Evolutionary conservation across 371 early-diverging fungal genomes (phyloP).

Genomic region (Synchytrium microbalum): DNA sequence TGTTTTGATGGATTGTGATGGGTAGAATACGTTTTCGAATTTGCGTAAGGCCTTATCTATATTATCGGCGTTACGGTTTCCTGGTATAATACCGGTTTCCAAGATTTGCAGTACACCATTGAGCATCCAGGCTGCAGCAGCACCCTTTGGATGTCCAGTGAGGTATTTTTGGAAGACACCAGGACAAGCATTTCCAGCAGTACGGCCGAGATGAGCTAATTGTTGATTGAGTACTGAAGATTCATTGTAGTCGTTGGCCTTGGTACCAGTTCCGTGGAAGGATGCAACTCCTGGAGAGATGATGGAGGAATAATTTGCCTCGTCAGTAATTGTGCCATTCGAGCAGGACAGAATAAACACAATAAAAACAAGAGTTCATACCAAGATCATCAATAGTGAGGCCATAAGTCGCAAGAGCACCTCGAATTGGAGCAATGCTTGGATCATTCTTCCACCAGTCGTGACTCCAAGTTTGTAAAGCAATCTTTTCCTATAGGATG

Average conservation of each 20-base stretch:
- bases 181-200: slow-evolving; percentile 74
- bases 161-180: slow-evolving; percentile 90
- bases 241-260: slow-evolving; percentile 96
- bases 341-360: not conserved
- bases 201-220: slow-evolving; percentile 81
- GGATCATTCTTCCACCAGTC: slow-evolving; percentile 80
- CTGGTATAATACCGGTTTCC: slow-evolving; percentile 84
- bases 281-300: slow-evolving; percentile 68
- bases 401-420: slow-evolving; percentile 84
- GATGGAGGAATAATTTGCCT: slow-evolving; percentile 1
- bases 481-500: slow-evolving; percentile 65
- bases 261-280: slow-evolving; percentile 96
- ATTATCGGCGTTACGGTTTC: slow-evolving; percentile 95
- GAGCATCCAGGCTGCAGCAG: slow-evolving; percentile 97
- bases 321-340: not conserved
- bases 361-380: slow-evolving; percentile 3
- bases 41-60: slow-evolving; percentile 71
- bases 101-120: slow-evolving; percentile 87
- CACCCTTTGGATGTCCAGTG: slow-evolving; percentile 95
- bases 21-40: slow-evolving; percentile 79
- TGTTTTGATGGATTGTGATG: slow-evolving; percentile 81
- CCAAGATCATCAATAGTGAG: slow-evolving; percentile 87
- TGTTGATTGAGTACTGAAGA: slow-evolving; percentile 82
- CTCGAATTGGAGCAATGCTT: slow-evolving; percentile 83
- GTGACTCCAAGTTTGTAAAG: slow-evolving; percentile 73